Evolutionary conservation across 202 grass and related monocot genomes (phyloP).

Genomic region (Carex arenaria): DNA sequence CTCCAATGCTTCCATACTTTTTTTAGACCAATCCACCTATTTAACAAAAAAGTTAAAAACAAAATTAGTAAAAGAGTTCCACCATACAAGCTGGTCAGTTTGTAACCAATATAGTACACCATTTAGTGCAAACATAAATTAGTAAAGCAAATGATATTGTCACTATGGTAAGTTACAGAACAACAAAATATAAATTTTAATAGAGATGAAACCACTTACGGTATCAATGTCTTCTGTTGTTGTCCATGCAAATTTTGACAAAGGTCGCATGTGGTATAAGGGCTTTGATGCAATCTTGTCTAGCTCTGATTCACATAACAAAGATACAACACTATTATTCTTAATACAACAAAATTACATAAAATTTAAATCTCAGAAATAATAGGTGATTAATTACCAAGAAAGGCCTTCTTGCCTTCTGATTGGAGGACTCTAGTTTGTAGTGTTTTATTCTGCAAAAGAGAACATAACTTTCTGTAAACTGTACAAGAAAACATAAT

Average conservation of each 20-base stretch:
- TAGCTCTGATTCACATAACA: slow-evolving; percentile 50
- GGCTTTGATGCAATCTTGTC: slow-evolving; percentile 62
- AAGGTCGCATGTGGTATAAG: slow-evolving; percentile 56
- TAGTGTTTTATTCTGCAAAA: slow-evolving; percentile 79
- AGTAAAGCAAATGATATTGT: not conserved
- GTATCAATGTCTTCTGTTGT: slow-evolving; percentile 65
- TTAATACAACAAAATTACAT: not conserved
- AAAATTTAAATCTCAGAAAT: slow-evolving; percentile 8
- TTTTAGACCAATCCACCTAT: slow-evolving; percentile 77
- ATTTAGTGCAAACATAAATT: not conserved
- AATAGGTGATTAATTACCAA: slow-evolving; percentile 47
- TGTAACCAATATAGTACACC: not conserved
- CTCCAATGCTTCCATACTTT: slow-evolving; percentile 65
- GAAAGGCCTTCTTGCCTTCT: slow-evolving; percentile 43
- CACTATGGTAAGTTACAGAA: not conserved
- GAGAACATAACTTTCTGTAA: not conserved
- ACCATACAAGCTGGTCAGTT: not conserved
- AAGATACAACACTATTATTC: slow-evolving; percentile 18
- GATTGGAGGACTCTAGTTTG: slow-evolving; percentile 65
- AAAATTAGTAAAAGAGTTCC: not conserved
- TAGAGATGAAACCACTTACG: slow-evolving; percentile 40
- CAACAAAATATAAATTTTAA: not conserved
- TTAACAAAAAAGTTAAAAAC: slow-evolving; percentile 13
- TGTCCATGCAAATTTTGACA: slow-evolving; percentile 83
- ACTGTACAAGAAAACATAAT: not conserved